Evolutionary conservation across 257 asterid species (phyloP), one percentile per base, ranked within the genome.

Genomic region (Craterostigma plantagineum): DNA sequence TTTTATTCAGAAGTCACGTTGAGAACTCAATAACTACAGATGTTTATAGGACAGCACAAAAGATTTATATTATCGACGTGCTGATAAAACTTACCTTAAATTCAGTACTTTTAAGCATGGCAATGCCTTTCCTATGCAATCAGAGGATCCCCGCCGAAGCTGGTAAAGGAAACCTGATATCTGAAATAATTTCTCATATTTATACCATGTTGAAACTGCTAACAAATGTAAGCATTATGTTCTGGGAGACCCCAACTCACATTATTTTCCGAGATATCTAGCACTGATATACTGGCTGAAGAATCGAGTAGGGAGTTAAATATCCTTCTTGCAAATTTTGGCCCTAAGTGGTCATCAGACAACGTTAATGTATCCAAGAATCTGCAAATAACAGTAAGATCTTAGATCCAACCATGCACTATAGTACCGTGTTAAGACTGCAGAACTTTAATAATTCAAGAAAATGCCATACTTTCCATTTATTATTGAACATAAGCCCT

Each of bases 181-280:
- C 98, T 90, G 84, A 54, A 69, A 53, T 51, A 35, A 51, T 43
- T 53, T 55, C 38, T 45, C 46, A 34, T 12, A 50, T 43, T 27
- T 6, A 4, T 15, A 43, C 11, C 10, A 43, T 11, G 16, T 14
- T 43, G 33, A 43, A 4, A n/a, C 4, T 18, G 2, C 16, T 6
- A 15, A 43, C 11, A 6, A 11, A 34, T 34, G 37, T 6, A 6
- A 6, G 7, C 37, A 7, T 5, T 11, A 5, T 4, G 14, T 10
- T 39, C 5, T 5, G 43, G 33, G 49, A 35, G 48, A 35, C 41
- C 41, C 17, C 14, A 38, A 61, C 95, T 65, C 57, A 87, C 98
- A 66, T 62, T 66, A 56, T 87, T 87, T 56, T 87, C 98, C 35
- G 98, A 87, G 54, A 87, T 92, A 63, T 82, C 91, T 46, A 90